These are phyloP conservation scores for Leishmania major DNA, from an alignment of 208 protist species.

Conservation along the genomic window DNA sequence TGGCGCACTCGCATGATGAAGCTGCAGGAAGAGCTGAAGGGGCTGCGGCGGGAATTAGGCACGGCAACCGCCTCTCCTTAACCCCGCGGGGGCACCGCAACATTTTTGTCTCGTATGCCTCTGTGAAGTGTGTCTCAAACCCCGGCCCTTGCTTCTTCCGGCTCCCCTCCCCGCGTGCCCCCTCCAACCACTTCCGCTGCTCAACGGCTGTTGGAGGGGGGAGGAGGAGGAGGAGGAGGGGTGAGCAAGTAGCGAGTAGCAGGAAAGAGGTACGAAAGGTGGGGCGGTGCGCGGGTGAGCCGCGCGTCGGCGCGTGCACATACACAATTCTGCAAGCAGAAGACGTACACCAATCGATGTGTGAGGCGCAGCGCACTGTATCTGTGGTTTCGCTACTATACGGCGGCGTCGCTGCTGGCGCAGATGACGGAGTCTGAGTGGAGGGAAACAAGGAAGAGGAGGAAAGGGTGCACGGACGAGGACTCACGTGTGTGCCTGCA, in stretches of 20 bases:
- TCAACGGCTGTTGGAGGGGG: not conserved
- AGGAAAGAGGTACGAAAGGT: not conserved
- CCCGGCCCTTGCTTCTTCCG: too few species aligned
- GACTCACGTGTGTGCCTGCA: not conserved
- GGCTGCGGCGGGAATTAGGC: conserved; percentile 49
- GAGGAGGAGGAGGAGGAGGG: not conserved
- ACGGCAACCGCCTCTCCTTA: not conserved
- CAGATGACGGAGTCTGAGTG: not conserved
- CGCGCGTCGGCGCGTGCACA: not conserved
- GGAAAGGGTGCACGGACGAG: not conserved
- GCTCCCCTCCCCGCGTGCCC: not conserved
- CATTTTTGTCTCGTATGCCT: not conserved
- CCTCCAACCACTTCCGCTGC: not conserved
- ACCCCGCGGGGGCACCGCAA: not conserved
- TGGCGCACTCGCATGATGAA: conserved; percentile 58
- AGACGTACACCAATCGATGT: not conserved
- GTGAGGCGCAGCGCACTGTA: not conserved
- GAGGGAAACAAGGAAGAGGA: not conserved
- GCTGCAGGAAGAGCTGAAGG: conserved; percentile 55
- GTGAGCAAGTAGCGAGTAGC: not conserved
- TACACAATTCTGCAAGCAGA: not conserved
- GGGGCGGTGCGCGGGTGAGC: not conserved
- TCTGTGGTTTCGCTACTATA: not conserved
- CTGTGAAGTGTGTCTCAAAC: not conserved
- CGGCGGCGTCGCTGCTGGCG: too few species aligned